A percentile compares a stretch with the other conserved stretches of the same genome.
phyloP scores from a whole-genome alignment of 1,139 yeast species.

The Diutina siamensis region DNA sequence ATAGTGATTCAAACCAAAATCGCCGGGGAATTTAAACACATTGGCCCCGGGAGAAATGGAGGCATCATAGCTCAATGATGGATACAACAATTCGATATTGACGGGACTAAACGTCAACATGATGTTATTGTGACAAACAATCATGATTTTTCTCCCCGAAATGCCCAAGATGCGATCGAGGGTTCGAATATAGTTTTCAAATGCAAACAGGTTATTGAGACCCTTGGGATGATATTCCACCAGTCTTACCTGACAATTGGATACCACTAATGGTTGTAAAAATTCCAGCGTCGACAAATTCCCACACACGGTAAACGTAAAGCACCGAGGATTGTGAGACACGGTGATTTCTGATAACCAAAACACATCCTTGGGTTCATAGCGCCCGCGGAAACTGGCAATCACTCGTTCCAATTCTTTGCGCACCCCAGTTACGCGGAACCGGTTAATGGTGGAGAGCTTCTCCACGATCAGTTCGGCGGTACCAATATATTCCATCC shows the following conservation, averaged over 20 bases:
- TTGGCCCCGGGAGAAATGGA: neutral
- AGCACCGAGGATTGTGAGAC: neutral
- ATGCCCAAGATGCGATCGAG: neutral
- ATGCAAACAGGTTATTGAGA: slow-evolving; percentile 2
- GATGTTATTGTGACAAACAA: neutral
- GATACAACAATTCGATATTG: neutral
- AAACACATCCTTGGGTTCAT: slow-evolving; percentile 4
- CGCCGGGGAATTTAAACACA: neutral
- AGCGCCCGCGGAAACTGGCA: neutral
- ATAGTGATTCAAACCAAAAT: neutral
- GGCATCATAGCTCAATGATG: neutral
- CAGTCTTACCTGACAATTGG: slow-evolving; percentile 3
- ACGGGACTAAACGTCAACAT: neutral
- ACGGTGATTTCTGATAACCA: slow-evolving; percentile 3
- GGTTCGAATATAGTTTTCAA: neutral
- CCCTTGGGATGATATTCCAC: slow-evolving; percentile 4
- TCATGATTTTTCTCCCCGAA: neutral
- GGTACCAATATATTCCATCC: neutral
- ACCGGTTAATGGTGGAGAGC: neutral
- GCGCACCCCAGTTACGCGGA: neutral
- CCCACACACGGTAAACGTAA: neutral
- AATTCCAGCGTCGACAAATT: slow-evolving; percentile 3
- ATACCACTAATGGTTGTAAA: neutral
- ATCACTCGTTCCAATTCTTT: neutral
- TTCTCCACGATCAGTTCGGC: neutral